phyloP scores from a whole-genome alignment of 805 yeast genomes.

The Saccharomycopsis oosterbeekiorum region DNA sequence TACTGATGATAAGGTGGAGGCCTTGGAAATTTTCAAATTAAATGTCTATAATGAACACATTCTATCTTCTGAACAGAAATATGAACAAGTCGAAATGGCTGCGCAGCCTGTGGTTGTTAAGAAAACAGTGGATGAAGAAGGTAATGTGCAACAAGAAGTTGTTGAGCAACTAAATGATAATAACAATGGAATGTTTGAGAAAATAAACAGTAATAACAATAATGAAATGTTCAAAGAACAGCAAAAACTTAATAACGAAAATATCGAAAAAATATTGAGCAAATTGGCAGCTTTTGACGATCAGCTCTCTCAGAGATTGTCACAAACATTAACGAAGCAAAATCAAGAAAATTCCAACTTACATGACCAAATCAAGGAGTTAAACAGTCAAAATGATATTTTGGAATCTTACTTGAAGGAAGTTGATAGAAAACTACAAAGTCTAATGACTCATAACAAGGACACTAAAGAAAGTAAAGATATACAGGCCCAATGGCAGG shows the following conservation, averaged over 20 bases:
- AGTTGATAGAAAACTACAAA: slow-evolving; percentile 16
- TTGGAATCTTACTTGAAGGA: slow-evolving; percentile 19
- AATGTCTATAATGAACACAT: slow-evolving; percentile 37
- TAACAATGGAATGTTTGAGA: neutral
- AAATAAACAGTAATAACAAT: neutral
- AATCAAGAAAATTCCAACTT: slow-evolving; percentile 21
- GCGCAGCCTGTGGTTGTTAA: slow-evolving; percentile 37
- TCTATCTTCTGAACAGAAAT: slow-evolving; percentile 44
- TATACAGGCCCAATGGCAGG: slow-evolving; percentile 21
- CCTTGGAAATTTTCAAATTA: slow-evolving; percentile 54
- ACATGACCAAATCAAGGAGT: slow-evolving; percentile 22
- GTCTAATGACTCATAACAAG: slow-evolving; percentile 17
- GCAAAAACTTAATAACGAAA: slow-evolving; percentile 14
- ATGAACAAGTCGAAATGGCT: slow-evolving; percentile 43
- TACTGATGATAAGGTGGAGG: slow-evolving; percentile 33
- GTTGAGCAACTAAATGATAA: no score
- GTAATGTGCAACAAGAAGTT: slow-evolving; percentile 17
- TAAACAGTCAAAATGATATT: slow-evolving; percentile 10
- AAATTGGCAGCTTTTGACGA: slow-evolving; percentile 22
- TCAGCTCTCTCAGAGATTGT: slow-evolving; percentile 17
- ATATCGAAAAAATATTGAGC: slow-evolving; percentile 27
- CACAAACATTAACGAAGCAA: slow-evolving; percentile 21
- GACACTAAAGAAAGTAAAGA: slow-evolving; percentile 19
- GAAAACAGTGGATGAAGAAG: slow-evolving; percentile 29
- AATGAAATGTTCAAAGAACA: neutral